Percentiles rank a stretch among this genome's conserved stretches.
These are phyloP conservation scores for Carex myosuroides DNA, from an alignment of 176 grass and related monocot genomes.

Conservation along the genomic window DNA sequence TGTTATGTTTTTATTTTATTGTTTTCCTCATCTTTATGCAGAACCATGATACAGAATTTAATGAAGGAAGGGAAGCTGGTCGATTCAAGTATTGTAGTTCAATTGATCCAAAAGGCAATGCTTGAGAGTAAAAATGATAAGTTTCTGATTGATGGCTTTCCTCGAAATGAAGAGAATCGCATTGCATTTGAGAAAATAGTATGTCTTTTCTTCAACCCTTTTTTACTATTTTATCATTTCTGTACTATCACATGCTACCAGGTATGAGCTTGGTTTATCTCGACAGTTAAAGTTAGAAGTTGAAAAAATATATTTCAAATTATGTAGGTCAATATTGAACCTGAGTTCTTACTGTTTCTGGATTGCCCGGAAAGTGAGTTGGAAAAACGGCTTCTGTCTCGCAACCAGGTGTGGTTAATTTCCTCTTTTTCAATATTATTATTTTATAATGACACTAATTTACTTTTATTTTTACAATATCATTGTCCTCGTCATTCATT, in stretches of 20 bases:
- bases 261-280: neutral
- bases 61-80: conserved; percentile 82
- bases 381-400: conserved; percentile 43
- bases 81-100: conserved; percentile 37
- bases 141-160: conserved; percentile 86
- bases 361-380: conserved; percentile 63
- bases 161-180: conserved; percentile 56
- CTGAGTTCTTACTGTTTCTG: conserved; percentile 58
- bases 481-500: neutral
- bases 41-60: conserved; percentile 55
- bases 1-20: conserved; percentile 1
- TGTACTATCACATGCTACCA: neutral
- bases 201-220: conserved; percentile 5
- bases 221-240: neutral
- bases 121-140: conserved; percentile 60
- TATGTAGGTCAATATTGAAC: conserved; percentile 51
- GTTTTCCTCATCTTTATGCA: conserved; percentile 15
- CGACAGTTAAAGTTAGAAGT: neutral
- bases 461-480: neutral
- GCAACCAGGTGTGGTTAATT: conserved; percentile 33
- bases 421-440: neutral
- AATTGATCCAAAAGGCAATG: conserved; percentile 64
- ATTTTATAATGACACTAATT: neutral
- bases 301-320: neutral
- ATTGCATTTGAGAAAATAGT: conserved; percentile 50